A percentile compares a stretch with the other conserved stretches of the same genome.
Conservation (phyloP, 1,284 basidiomycete species). For the Coniophora puteana region DNA sequence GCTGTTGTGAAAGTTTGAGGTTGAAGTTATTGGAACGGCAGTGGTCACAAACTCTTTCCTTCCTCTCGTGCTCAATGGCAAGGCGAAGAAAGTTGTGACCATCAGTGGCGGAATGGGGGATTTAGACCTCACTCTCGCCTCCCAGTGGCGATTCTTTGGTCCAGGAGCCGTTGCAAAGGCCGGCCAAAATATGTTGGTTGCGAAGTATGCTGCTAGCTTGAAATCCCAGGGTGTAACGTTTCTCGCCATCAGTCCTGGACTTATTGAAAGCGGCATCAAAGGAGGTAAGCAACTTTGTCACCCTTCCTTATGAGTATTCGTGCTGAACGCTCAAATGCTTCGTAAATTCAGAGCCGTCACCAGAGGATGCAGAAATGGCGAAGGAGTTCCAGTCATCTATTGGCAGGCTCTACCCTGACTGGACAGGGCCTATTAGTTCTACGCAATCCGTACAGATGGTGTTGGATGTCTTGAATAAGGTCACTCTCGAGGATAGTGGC, state of each 20-base stretch:
- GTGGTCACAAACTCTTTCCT: conserved; percentile 36
- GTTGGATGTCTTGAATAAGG: conserved; percentile 26
- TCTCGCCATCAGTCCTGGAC: conserved; percentile 33
- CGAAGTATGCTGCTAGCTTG: conserved; percentile 33
- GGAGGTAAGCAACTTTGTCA: conserved; percentile 3
- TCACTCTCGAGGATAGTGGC: conserved; percentile 24
- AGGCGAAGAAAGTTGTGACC: conserved; percentile 33
- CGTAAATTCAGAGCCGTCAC: conserved; percentile 13
- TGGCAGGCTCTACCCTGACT: conserved; percentile 21
- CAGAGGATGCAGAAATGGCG: conserved; percentile 13
- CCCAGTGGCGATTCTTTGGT: conserved; percentile 8
- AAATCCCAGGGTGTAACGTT: conserved; percentile 34
- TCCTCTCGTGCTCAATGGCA: conserved; percentile 34
- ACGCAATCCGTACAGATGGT: conserved; percentile 28
- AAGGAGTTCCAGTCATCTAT: background rate
- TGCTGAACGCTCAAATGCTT: conserved; percentile 16
- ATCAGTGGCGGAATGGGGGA: conserved; percentile 25
- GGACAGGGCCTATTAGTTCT: conserved; percentile 29
- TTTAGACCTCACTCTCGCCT: conserved; percentile 19
- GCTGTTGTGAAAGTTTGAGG: too few species aligned
- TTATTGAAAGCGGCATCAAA: conserved; percentile 26
- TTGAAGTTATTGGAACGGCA: too few species aligned
- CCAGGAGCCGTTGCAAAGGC: conserved; percentile 38
- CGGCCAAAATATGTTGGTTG: conserved; percentile 34
- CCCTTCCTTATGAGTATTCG: background rate